Percentiles rank a stretch among this genome's conserved stretches.
These are phyloP conservation scores for Colletotrichum trifolii DNA, from an alignment of 2,329 filamentous ascomycete genomes.

Conservation along the genomic window DNA sequence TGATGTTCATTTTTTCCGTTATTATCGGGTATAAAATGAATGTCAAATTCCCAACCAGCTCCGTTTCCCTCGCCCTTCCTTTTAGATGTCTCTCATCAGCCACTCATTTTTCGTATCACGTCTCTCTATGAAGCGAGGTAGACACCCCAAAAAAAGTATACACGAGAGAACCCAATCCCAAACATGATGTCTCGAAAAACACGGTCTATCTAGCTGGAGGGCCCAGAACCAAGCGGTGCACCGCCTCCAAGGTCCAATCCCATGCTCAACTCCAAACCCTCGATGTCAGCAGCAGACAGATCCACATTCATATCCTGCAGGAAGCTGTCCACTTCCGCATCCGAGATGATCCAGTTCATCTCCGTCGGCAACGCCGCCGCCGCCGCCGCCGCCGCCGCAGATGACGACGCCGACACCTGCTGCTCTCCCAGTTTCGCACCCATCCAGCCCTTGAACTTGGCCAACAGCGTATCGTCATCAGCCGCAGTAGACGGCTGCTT, in stretches of 20 bases:
- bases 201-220: not conserved
- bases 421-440: slow-evolving; percentile 39
- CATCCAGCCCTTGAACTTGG: slow-evolving; percentile 64
- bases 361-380: slow-evolving; percentile 40
- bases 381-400: slow-evolving; percentile 13
- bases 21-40: too few relatives aligned
- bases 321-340: slow-evolving; percentile 53
- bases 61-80: too few relatives aligned
- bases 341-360: slow-evolving; percentile 50
- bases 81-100: too few relatives aligned
- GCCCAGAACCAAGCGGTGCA: slow-evolving; percentile 9
- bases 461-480: slow-evolving; percentile 63
- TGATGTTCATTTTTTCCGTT: too few relatives aligned
- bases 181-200: not conserved
- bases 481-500: slow-evolving; percentile 60
- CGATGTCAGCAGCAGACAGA: slow-evolving; percentile 43
- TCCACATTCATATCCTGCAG: slow-evolving; percentile 57
- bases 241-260: slow-evolving; percentile 25
- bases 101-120: too few relatives aligned
- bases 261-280: slow-evolving; percentile 32
- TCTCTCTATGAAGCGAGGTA: too few relatives aligned
- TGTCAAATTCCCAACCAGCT: too few relatives aligned
- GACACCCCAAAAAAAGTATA: not conserved
- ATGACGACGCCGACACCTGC: slow-evolving; percentile 13
- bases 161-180: not conserved